These are phyloP conservation scores for Populus deltoides DNA, from an alignment of 345 rosid genomes.

Conservation along the genomic window DNA sequence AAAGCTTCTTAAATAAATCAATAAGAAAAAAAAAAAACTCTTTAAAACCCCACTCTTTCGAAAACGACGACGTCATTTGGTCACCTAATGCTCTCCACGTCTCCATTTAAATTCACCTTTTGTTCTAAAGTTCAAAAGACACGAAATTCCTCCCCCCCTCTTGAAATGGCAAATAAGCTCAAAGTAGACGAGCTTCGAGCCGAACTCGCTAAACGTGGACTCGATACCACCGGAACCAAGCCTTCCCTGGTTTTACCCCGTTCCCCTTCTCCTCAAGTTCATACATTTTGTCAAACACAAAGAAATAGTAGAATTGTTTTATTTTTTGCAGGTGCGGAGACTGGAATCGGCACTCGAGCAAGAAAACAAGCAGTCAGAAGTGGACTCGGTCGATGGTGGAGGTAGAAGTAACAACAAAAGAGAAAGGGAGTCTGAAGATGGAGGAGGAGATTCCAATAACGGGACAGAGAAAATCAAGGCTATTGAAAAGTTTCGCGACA, in stretches of 20 bases:
- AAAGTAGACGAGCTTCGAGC: conserved; percentile 65
- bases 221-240: conserved; percentile 58
- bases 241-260: conserved; percentile 41
- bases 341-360: conserved; percentile 51
- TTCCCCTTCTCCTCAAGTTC: background rate
- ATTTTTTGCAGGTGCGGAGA: conserved; percentile 50
- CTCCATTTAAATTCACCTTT: no score
- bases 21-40: no score
- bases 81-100: no score
- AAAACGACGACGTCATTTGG: no score
- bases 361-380: conserved; percentile 30
- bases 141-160: background rate
- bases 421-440: conserved; percentile 36
- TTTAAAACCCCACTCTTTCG: no score
- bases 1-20: no score
- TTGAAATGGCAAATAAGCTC: conserved; percentile 51
- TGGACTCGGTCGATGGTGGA: background rate
- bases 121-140: background rate
- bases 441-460: background rate
- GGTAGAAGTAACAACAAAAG: conserved; percentile 33
- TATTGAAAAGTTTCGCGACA: conserved; percentile 44
- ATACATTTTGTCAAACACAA: background rate
- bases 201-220: conserved; percentile 67
- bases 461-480: conserved; percentile 41
- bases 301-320: background rate